Base-by-base conservation (phyloP, 176 grass and related monocot genomes). In the Melocanna baccifera region DNA sequence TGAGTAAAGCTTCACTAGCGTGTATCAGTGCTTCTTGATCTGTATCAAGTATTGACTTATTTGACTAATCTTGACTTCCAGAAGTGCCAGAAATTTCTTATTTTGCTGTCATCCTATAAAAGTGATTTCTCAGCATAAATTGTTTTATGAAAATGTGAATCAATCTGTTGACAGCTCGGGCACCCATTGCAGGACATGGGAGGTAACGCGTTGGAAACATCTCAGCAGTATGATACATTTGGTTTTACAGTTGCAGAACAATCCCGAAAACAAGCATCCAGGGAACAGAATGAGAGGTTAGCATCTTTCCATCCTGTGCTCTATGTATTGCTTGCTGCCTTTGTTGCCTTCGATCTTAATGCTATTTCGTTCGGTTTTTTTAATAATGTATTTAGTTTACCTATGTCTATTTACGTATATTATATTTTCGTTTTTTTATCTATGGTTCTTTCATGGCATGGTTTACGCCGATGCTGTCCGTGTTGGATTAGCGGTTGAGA, bases 171-270 rank as follows among this genome's bases (percentile, higher is more conserved):
- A 82, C 26, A 66, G 9, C 9, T 43, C 12, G 20, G 73, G 7
- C 9, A 28, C 71, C n/a, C 62, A 86, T 81, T 65, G 69, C 82
- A 98, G 96, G 89, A 78, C 81, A 93, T 98, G 92, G 91, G 96
- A 81, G 96, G 91, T 26, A 90, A 89, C 50, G 79, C 92, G 55
- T 70, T 98, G 81, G 96, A 95, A 88, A 95, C 96, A 71, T 95
- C 96, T 55, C 90, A 90, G 78, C 89, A 95, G 70, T 98, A 94
- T 83, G 93, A 98, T 83, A 98, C 96, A 47, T 98, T 98, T 84
- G 93, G 96, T 85, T 93, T 87, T 86, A 95, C 96, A 77, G 91
- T 89, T 83, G 93, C 91, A 73, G 93, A 98, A 82, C 69, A 85
- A 42, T 93, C 96, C 43, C 87, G 86, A 30, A 98, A 98, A 71